Evolutionary conservation across 2,329 filamentous ascomycete species (phyloP).

Genomic region (Monosporascus sp.): DNA sequence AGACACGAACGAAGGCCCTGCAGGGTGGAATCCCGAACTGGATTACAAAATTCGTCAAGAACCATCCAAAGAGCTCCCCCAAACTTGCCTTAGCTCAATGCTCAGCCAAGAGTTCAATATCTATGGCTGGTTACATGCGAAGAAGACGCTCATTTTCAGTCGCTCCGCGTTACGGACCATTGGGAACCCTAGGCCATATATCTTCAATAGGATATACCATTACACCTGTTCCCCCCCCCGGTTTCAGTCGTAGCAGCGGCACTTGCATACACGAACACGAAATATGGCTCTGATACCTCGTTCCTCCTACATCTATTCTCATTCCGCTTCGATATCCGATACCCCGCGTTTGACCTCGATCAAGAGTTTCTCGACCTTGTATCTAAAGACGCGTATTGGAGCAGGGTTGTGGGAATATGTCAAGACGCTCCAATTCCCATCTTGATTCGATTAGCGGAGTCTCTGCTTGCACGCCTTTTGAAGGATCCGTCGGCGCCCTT

Average conservation of each 20-base stretch:
- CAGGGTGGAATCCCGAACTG: conserved; percentile 15
- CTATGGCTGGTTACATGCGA: not conserved
- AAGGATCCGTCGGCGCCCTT: not conserved
- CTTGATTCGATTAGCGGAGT: conserved; percentile 2
- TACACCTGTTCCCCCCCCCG: not conserved
- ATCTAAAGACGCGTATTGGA: conserved; percentile 12
- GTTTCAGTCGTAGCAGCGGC: conserved; percentile 6
- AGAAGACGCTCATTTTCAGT: too few species aligned
- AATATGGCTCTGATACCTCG: conserved; percentile 11
- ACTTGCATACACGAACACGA: conserved; percentile 10
- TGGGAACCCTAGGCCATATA: too few species aligned
- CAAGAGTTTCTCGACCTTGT: conserved; percentile 10
- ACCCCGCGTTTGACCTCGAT: conserved; percentile 17
- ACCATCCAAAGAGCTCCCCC: not conserved
- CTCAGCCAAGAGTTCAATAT: not conserved
- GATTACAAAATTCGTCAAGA: not conserved
- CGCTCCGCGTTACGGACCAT: too few species aligned
- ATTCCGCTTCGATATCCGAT: conserved; percentile 8
- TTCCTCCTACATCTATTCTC: conserved; percentile 15
- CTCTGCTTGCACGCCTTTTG: conserved; percentile 7
- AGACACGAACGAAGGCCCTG: conserved; percentile 1
- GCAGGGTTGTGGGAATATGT: conserved; percentile 7
- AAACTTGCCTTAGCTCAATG: conserved; percentile 10
- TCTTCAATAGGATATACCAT: not conserved
- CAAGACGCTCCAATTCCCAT: too few species aligned